These are phyloP conservation scores for Baeospora myosura DNA, from an alignment of 1,284 basidiomycete species.

Conservation along the genomic window DNA sequence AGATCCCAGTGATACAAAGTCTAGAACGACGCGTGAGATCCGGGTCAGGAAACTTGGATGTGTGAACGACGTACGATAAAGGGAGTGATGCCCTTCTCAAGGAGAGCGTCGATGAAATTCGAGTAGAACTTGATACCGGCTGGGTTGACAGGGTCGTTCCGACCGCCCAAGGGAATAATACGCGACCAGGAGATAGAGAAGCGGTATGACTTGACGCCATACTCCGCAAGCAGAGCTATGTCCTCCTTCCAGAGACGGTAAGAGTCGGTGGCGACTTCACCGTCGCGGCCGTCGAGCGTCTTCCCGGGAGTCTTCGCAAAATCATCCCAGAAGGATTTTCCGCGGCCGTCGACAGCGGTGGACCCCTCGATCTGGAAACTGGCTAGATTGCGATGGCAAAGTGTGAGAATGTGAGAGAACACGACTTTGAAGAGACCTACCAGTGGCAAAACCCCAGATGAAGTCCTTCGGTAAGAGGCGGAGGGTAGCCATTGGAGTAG, in stretches of 20 bases:
- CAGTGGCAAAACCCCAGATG: constrained; percentile 68
- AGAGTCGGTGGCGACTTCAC: constrained; percentile 67
- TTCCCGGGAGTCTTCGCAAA: constrained; percentile 62
- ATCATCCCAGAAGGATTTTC: constrained; percentile 69
- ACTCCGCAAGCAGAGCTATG: constrained; percentile 51
- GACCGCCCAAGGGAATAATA: constrained; percentile 62
- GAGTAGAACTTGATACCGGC: constrained; percentile 64
- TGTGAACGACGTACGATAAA: constrained; percentile 46
- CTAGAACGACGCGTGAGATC: constrained; percentile 25
- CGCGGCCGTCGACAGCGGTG: constrained; percentile 46
- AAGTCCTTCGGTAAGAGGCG: constrained; percentile 42
- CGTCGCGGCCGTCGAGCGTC: constrained; percentile 58
- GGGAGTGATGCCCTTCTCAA: constrained; percentile 56
- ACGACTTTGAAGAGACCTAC: constrained; percentile 28
- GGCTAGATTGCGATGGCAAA: constrained; percentile 33
- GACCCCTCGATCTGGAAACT: constrained; percentile 68
- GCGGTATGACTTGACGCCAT: constrained; percentile 54
- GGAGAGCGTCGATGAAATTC: constrained; percentile 60
- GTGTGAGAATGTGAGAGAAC: constrained; percentile 8
- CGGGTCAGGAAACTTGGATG: not conserved
- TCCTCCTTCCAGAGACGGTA: constrained; percentile 65
- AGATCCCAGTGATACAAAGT: constrained; percentile 78
- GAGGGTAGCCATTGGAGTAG: not conserved
- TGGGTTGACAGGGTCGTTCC: constrained; percentile 63
- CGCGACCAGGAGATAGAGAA: constrained; percentile 74